Evolutionary conservation across 176 grass and related monocot species (phyloP), one percentile per base, ranked within the genome.

Genomic region (Oryza officinalis): DNA sequence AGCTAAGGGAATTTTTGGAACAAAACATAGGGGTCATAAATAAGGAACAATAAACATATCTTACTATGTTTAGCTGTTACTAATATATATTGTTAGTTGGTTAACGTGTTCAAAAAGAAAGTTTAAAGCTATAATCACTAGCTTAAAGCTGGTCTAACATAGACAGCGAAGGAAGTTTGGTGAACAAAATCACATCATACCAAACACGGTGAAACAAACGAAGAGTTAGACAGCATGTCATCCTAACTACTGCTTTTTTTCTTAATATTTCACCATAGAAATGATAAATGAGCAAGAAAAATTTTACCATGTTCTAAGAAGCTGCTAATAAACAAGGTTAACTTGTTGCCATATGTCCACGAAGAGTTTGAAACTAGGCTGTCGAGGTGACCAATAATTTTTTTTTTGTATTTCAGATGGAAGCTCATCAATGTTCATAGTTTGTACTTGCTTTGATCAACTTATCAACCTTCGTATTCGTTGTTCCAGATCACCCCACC

Each of bases 401-500:
- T 10, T 25, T 71, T 43, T 61, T 23, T 14, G 26, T 12, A 40
- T 76, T 89, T 71, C 72, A 82, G 72, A 81, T 40, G 54, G 27
- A 75, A 85, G 77, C 81, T 81, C 78, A 89, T 77, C 54, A 15
- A 43, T 44, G 52, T 27, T 54, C 72, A 78, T 12, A 37, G 60
- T 8, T 28, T 13, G 68, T 67, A 88, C 45, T 46, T 74, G 75
- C 15, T 32, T 74, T 1, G 59, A 80, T 68, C 23, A 84, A 79
- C 45, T 74, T 52, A 65, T 10, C 35, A n/a, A 80, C 26, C 54
- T 69, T 47, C 3, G 52, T 61, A 63, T 37, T 38, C 25, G 26
- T 85, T 69, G 38, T 85, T 40, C 22, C 18, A 30, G 6, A 81
- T 22, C 50, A 85, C 65, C 40, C n/a, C n/a, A n/a, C n/a, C n/a